Percentiles rank a stretch among this genome's conserved stretches.
phyloP scores from a whole-genome alignment of 257 asterid genomes.

The Ehretia macrophylla region DNA sequence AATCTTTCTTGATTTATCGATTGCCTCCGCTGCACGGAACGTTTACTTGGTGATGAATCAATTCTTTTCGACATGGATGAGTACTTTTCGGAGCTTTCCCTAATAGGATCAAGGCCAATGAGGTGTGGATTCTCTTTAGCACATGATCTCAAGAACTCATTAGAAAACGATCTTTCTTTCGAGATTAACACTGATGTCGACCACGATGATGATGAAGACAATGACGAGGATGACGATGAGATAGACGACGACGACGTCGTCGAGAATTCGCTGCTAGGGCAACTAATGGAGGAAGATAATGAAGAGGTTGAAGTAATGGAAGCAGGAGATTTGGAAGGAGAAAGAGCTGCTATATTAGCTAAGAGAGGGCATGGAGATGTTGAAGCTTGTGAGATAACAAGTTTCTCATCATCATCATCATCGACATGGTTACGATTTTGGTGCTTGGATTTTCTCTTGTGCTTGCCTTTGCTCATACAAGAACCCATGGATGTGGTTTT shows the following conservation, averaged over 20 bases:
- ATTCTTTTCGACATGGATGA: slow-evolving; percentile 3
- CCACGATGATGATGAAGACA: slow-evolving; percentile 22
- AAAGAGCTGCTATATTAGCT: slow-evolving; percentile 25
- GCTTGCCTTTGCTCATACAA: slow-evolving; percentile 76
- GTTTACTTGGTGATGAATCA: slow-evolving; percentile 1
- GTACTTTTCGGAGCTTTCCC: slow-evolving; percentile 4
- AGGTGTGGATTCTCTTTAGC: slow-evolving; percentile 59
- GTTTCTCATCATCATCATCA: slow-evolving; percentile 33
- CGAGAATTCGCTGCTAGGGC: slow-evolving; percentile 20
- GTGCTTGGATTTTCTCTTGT: slow-evolving; percentile 39
- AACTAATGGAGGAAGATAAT: slow-evolving; percentile 30
- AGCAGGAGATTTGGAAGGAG: slow-evolving; percentile 41
- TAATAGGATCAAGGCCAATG: slow-evolving; percentile 19
- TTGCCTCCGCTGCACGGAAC: slow-evolving; percentile 9
- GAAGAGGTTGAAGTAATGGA: slow-evolving; percentile 40
- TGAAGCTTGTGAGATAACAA: slow-evolving; percentile 49
- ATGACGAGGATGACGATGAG: slow-evolving; percentile 9
- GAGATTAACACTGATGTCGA: slow-evolving; percentile 24
- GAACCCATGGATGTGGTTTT: slow-evolving; percentile 48
- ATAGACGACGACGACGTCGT: not conserved
- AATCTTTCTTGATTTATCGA: slow-evolving; percentile 22
- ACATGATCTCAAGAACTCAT: slow-evolving; percentile 58
- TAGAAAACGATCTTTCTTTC: slow-evolving; percentile 59
- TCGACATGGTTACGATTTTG: slow-evolving; percentile 33
- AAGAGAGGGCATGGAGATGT: slow-evolving; percentile 16